Conservation (phyloP, 2,329 filamentous ascomycete species). For the Sphaerulina musiva region DNA sequence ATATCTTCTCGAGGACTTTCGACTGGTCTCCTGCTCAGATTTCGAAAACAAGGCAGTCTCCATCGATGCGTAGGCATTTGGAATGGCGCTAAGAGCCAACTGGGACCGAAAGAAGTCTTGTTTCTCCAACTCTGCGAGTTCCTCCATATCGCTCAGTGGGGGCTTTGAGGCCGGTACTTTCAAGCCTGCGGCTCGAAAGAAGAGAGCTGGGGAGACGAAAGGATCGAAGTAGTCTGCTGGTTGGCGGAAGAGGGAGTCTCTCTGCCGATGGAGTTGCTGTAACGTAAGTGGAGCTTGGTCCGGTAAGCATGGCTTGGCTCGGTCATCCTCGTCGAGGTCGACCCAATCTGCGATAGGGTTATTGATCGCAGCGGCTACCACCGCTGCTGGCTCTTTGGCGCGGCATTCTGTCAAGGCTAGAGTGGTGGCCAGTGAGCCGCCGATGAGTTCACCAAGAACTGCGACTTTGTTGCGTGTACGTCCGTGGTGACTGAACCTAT, state of each 20-base stretch:
- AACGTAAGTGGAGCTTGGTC: background rate
- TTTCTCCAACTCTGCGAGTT: slow-evolving; percentile 26
- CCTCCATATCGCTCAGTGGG: slow-evolving; percentile 31
- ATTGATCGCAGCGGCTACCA: slow-evolving; percentile 43
- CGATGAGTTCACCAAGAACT: slow-evolving; percentile 45
- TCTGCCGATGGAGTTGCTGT: slow-evolving; percentile 28
- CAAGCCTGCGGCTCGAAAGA: slow-evolving; percentile 43
- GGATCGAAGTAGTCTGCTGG: slow-evolving; percentile 44
- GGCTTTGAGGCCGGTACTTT: slow-evolving; percentile 19
- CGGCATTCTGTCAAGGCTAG: slow-evolving; percentile 47
- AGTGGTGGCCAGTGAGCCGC: slow-evolving; percentile 44
- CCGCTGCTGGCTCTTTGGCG: slow-evolving; percentile 32
- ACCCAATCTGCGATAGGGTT: slow-evolving; percentile 47
- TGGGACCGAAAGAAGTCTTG: slow-evolving; percentile 28
- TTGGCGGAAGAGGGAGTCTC: slow-evolving; percentile 38
- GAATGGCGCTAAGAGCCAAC: background rate
- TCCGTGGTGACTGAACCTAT: slow-evolving; percentile 24
- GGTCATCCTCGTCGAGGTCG: slow-evolving; percentile 10
- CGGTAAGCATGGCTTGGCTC: slow-evolving; percentile 11
- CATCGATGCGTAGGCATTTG: background rate
- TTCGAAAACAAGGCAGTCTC: slow-evolving; percentile 1
- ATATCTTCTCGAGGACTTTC: slow-evolving; percentile 36
- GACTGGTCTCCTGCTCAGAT: background rate
- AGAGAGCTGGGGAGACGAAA: slow-evolving; percentile 46
- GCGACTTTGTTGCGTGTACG: slow-evolving; percentile 34